Evolutionary conservation across 163 green algal genomes (phyloP), one percentile per base, ranked within the genome.

Genomic region (Scenedesmus sp.): DNA sequence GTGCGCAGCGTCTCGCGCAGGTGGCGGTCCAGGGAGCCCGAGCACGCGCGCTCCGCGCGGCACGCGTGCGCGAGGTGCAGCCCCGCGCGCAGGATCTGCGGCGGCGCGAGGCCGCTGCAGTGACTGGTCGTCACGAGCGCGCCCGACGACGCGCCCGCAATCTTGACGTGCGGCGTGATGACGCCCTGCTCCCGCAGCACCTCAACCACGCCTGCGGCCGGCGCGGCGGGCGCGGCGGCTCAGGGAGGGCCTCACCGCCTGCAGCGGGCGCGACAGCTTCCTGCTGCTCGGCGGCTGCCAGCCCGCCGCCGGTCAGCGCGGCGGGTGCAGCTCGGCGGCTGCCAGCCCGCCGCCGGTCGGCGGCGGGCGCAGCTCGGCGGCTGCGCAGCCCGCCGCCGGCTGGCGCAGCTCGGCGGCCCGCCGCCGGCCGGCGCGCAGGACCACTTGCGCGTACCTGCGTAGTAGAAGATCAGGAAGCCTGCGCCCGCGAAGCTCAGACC

Each of bases 401-500:
- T n/a, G n/a, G n/a, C n/a, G n/a, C n/a, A n/a, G n/a, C n/a, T n/a
- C n/a, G n/a, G n/a, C n/a, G n/a, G n/a, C n/a, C n/a, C n/a, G n/a
- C n/a, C n/a, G n/a, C n/a, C n/a, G n/a, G n/a, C n/a, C n/a, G n/a
- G n/a, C n/a, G n/a, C n/a, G n/a, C n/a, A n/a, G n/a, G n/a, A n/a
- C n/a, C n/a, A n/a, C n/a, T n/a, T n/a, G n/a, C n/a, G n/a, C 67
- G 42, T 14, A 77, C 69, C 69, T n/a, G 58, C 57, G 20, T 77
- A 69, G 15, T 67, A 77, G 22, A 67, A 58, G 11, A 69, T 77
- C 1, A 77, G 54, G 22, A 77, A 77, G 3, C 69, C 69, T 31
- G 69, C 54, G 18, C 69, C 69, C 2, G 34, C 22, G 13, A 77
- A 77, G 1, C 34, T 60, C 26, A 77, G 15, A 2, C 69, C 69